Conservation (phyloP, 2,329 filamentous ascomycete genomes). For the Penicillium sp. region DNA sequence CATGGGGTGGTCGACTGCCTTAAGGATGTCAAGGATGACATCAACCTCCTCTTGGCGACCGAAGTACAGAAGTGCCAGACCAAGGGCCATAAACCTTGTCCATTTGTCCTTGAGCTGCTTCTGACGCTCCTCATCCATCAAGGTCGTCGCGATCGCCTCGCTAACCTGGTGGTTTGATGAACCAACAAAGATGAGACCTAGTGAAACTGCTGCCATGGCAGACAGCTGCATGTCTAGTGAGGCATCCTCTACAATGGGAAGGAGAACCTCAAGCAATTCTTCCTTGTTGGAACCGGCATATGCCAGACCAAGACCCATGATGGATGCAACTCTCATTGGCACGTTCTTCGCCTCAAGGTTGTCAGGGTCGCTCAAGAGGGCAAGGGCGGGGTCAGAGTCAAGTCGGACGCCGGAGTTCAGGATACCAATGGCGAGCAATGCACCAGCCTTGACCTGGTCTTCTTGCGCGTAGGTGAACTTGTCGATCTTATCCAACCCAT, state of each 20-base stretch:
- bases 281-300: slow-evolving; percentile 94
- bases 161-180: slow-evolving; percentile 88
- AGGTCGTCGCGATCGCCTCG: slow-evolving; percentile 84
- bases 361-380: slow-evolving; percentile 75
- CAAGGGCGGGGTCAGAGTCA: slow-evolving; percentile 86
- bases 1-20: slow-evolving; percentile 96
- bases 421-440: slow-evolving; percentile 89
- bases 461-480: slow-evolving; percentile 86
- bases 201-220: slow-evolving; percentile 88
- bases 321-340: slow-evolving; percentile 74
- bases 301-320: slow-evolving; percentile 93
- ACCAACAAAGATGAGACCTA: slow-evolving; percentile 88
- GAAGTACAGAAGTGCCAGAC: slow-evolving; percentile 90
- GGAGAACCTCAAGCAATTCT: slow-evolving; percentile 76
- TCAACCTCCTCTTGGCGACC: slow-evolving; percentile 98
- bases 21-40: slow-evolving; percentile 92
- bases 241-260: slow-evolving; percentile 84
- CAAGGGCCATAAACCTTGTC: slow-evolving; percentile 94
- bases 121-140: slow-evolving; percentile 90
- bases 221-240: slow-evolving; percentile 90
- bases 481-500: slow-evolving; percentile 88
- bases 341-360: slow-evolving; percentile 77
- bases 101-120: slow-evolving; percentile 95
- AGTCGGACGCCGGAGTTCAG: slow-evolving; percentile 89
- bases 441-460: slow-evolving; percentile 82